Evolutionary conservation across 2,329 filamentous ascomycete genomes (phyloP), one percentile per base, ranked within the genome.

Genomic region (Acephala macrosclerotiorum): DNA sequence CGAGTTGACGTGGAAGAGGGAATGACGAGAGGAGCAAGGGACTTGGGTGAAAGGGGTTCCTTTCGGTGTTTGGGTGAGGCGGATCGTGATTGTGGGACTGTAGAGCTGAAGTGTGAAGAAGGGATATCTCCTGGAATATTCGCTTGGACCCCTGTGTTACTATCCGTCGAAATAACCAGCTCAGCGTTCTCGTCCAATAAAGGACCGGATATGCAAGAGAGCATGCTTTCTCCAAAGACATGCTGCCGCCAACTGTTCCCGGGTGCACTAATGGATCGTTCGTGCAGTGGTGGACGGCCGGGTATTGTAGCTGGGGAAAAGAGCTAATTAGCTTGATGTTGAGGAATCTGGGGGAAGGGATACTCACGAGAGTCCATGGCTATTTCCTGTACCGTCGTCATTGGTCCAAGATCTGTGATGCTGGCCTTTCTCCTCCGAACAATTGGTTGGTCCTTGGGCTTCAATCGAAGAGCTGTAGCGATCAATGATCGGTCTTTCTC

Each of bases 321-420:
- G 9, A 58, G 65, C 33, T 64, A 35, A 64, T 66, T 60, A 66
- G 62, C 65, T 64, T 58, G 33, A 40, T 35, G 53, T 36, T 51
- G 56, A 42, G 9, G 26, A 58, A 56, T 8, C 58, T 22, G 12
- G 16, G 35, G 20, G n/a, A n/a, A 51, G 25, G 6, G 8, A 42
- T 49, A 75, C 89, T 80, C 81, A 91, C 89, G 89, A 72, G 89
- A 91, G 77, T 91, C 89, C 87, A 91, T 90, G 60, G 87, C 77
- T 58, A 84, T 78, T 74, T 91, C 89, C 69, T 90, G 87, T 16
- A 91, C 88, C 1, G 88, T 90, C 5, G 88, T 89, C 88, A 90
- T 89, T 38, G 87, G 87, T 1, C 87, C 88, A 58, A 90, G 77
- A 67, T 91, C 89, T 11, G 87, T 85, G 16, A 89, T 84, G 76